phyloP scores from a whole-genome alignment of 768 basidiomycete genomes.

The Pleurotus djamor region DNA sequence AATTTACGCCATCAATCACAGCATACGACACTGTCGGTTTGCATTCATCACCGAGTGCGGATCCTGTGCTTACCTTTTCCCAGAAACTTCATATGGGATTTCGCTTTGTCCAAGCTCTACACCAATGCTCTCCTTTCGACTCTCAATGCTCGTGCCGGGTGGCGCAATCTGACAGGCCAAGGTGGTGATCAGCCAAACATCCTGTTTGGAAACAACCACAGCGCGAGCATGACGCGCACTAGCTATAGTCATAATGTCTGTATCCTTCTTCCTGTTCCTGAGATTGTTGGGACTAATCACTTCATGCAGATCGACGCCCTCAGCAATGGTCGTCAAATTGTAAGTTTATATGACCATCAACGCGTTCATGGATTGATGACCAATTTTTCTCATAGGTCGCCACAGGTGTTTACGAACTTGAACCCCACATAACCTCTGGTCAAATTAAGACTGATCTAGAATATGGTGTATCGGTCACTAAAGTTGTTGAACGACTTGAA shows the following conservation, averaged over 20 bases:
- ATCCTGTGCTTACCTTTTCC: background rate
- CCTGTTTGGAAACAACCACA: background rate
- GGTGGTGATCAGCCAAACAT: background rate
- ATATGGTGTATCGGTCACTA: constrained; percentile 1
- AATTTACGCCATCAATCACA: background rate
- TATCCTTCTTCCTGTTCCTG: background rate
- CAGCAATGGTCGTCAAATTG: background rate
- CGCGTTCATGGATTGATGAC: background rate
- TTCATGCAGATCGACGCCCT: background rate
- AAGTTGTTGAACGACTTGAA: background rate
- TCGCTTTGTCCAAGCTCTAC: constrained; percentile 6
- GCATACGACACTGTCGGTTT: constrained; percentile 4
- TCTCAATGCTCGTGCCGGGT: constrained; percentile 6
- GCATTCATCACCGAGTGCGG: background rate
- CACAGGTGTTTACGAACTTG: background rate
- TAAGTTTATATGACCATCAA: background rate
- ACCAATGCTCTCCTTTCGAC: constrained; percentile 3
- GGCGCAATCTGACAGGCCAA: background rate
- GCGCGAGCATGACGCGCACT: background rate
- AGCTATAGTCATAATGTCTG: background rate
- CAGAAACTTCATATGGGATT: constrained; percentile 6
- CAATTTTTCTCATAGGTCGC: background rate
- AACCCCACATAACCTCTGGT: background rate
- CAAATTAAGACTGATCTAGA: background rate
- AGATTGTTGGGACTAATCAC: no score